phyloP scores from a whole-genome alignment of 148 eudicot genomes.

The Nepenthes mirabilis region DNA sequence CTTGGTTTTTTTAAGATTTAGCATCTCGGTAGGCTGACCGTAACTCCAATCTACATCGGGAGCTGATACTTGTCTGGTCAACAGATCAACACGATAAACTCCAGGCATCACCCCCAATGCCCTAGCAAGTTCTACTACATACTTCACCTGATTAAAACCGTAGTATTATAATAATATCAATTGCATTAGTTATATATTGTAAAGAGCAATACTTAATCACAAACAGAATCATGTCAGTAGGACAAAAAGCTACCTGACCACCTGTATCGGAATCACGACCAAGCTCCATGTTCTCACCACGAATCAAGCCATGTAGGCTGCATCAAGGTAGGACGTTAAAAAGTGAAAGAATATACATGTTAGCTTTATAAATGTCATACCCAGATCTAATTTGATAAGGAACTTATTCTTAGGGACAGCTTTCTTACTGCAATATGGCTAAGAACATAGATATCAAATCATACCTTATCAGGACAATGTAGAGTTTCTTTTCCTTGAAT shows the following conservation, averaged over 20 bases:
- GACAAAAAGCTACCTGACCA: conserved; percentile 35
- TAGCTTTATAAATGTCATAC: neutral
- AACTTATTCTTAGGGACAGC: neutral
- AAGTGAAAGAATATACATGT: conserved; percentile 1
- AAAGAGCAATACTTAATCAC: neutral
- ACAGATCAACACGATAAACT: conserved; percentile 63
- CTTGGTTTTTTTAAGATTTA: conserved; percentile 31
- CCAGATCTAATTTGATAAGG: neutral
- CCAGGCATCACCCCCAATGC: conserved; percentile 65
- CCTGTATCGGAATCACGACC: conserved; percentile 83
- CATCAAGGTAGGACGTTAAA: conserved; percentile 14
- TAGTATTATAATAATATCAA: neutral
- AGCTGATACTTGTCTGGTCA: conserved; percentile 59
- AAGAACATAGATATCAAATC: conserved; percentile 1
- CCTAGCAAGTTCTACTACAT: conserved; percentile 70
- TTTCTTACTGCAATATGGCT: neutral
- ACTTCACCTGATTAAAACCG: conserved; percentile 37
- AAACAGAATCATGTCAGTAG: neutral
- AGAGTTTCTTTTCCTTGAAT: conserved; percentile 57
- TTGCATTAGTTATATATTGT: neutral
- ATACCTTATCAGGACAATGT: conserved; percentile 82
- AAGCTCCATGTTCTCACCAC: conserved; percentile 79
- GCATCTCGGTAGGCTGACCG: conserved; percentile 74
- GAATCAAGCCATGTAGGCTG: conserved; percentile 87
- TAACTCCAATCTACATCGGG: conserved; percentile 75